phyloP scores from a whole-genome alignment of 2,329 filamentous ascomycete genomes.

The Fusarium continuum region DNA sequence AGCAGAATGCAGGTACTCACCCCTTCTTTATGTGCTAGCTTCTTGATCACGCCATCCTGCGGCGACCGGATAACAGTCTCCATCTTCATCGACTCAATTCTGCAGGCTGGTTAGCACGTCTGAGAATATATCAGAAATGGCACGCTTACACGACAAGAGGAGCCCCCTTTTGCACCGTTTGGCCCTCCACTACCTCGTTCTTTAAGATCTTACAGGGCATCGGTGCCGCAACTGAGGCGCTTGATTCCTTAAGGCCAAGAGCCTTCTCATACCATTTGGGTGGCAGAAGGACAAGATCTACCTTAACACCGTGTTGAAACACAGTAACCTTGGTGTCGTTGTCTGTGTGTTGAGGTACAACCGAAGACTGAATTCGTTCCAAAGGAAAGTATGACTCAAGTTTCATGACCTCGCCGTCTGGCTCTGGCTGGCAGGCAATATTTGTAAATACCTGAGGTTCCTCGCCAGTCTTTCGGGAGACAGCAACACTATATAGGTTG shows the following conservation, averaged over 20 bases:
- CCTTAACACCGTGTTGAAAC: constrained; percentile 75
- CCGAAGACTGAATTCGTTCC: constrained; percentile 80
- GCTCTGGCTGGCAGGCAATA: constrained; percentile 54
- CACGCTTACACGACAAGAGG: constrained; percentile 79
- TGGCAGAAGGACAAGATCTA: constrained; percentile 63
- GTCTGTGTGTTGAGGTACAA: constrained; percentile 67
- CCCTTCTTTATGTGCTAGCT: constrained; percentile 77
- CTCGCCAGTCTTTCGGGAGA: constrained; percentile 55
- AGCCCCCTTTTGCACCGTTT: constrained; percentile 84
- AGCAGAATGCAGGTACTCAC: constrained; percentile 57
- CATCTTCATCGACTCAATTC: constrained; percentile 91
- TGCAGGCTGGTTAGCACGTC: constrained; percentile 46
- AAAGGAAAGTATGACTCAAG: constrained; percentile 75
- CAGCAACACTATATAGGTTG: constrained; percentile 57
- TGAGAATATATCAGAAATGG: constrained; percentile 41
- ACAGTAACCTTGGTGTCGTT: constrained; percentile 73
- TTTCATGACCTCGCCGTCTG: constrained; percentile 43
- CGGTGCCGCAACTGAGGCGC: constrained; percentile 86
- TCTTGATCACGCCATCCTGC: constrained; percentile 75
- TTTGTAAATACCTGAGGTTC: constrained; percentile 54
- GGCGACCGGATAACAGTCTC: constrained; percentile 84
- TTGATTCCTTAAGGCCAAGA: constrained; percentile 80
- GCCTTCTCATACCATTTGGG: constrained; percentile 90
- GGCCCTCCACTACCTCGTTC: constrained; percentile 85
- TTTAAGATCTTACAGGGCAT: constrained; percentile 98